Percentiles rank a stretch among this genome's conserved stretches.
Conservation (phyloP, 1,284 basidiomycete species). For the Microbotryum violaceum region DNA sequence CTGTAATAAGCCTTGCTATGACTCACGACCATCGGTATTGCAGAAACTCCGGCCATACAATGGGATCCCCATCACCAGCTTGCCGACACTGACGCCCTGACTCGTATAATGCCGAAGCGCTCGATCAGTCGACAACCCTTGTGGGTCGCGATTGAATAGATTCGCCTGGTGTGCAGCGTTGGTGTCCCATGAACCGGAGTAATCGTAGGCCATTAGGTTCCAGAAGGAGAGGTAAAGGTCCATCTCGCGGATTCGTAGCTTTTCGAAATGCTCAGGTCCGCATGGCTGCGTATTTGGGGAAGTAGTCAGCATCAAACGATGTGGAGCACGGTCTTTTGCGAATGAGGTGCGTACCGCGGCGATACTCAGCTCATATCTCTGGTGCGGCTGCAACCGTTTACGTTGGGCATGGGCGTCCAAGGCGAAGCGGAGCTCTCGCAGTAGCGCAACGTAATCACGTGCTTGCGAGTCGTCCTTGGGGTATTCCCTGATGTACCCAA, state of each 20-base stretch:
- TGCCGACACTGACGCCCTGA: constrained; percentile 60
- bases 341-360: constrained; percentile 29
- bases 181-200: constrained; percentile 39
- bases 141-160: constrained; percentile 52
- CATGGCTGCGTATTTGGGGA: constrained; percentile 50
- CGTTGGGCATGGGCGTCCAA: constrained; percentile 42
- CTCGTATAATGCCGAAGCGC: constrained; percentile 60
- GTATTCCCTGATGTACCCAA: constrained; percentile 43
- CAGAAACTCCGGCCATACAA: constrained; percentile 79
- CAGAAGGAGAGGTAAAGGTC: constrained; percentile 65
- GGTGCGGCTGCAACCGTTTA: constrained; percentile 24
- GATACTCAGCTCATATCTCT: constrained; percentile 45
- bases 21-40: constrained; percentile 57
- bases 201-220: constrained; percentile 72
- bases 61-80: constrained; percentile 76
- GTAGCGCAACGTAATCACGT: constrained; percentile 45
- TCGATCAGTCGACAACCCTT: constrained; percentile 59
- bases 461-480: constrained; percentile 46
- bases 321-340: neutral
- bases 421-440: constrained; percentile 44
- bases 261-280: constrained; percentile 58
- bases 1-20: too few species aligned
- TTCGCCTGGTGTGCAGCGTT: constrained; percentile 70
- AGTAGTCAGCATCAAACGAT: neutral
- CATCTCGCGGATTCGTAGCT: constrained; percentile 64